Evolutionary conservation across 202 grass and related monocot species (phyloP).

Genomic region (Hordeum pubiflorum): DNA sequence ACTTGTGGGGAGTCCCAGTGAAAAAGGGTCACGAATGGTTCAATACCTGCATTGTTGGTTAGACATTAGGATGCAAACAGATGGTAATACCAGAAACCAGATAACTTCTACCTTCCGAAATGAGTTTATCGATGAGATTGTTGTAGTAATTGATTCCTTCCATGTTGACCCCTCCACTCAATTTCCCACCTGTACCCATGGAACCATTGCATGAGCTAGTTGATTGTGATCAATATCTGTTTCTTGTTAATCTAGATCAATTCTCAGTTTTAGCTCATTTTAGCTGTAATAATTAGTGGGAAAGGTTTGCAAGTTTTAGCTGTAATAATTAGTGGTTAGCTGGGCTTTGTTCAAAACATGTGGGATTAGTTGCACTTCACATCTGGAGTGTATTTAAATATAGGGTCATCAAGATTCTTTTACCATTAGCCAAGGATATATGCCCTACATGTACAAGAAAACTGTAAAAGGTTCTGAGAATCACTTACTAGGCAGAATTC

Average conservation of each 20-base stretch:
- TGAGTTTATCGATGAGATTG: conserved; percentile 61
- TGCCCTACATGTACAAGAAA: neutral
- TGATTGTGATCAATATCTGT: neutral
- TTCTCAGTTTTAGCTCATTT: conserved; percentile 18
- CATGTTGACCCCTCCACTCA: conserved; percentile 50
- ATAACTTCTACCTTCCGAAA: conserved; percentile 46
- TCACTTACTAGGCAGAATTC: conserved; percentile 69
- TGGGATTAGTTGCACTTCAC: neutral
- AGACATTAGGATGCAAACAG: neutral
- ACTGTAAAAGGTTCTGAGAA: neutral
- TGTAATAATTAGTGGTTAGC: neutral
- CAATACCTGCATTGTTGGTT: conserved; percentile 40
- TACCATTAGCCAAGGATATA: conserved; percentile 7
- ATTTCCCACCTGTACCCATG: conserved; percentile 45
- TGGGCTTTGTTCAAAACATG: conserved; percentile 11
- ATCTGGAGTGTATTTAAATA: neutral
- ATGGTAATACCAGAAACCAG: conserved; percentile 1
- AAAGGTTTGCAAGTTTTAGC: neutral
- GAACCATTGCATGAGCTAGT: conserved; percentile 4
- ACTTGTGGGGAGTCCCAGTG: conserved; percentile 78
- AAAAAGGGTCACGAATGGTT: conserved; percentile 78
- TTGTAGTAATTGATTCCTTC: conserved; percentile 76
- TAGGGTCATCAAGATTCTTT: neutral
- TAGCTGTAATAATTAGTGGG: neutral
- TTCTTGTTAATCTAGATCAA: neutral